Conservation (phyloP, 1,284 basidiomycete species). For the Rhodotorula mucilaginosa region DNA sequence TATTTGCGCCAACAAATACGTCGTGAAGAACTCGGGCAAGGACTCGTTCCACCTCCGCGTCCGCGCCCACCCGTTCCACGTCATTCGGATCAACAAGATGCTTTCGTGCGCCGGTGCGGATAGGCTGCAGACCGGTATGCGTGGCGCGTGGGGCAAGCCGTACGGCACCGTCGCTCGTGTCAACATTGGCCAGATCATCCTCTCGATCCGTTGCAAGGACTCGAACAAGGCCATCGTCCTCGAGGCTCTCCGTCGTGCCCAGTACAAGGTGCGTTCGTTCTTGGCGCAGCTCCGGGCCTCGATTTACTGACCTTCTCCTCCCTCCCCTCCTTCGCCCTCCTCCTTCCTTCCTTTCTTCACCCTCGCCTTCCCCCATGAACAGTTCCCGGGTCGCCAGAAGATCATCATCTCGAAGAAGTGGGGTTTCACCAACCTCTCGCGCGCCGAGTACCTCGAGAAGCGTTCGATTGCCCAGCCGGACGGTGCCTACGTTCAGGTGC, state of each 20-base stretch:
- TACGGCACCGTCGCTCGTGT: slow-evolving; percentile 90
- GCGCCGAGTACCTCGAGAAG: slow-evolving; percentile 70
- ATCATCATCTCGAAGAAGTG: slow-evolving; percentile 72
- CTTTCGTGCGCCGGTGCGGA: slow-evolving; percentile 98
- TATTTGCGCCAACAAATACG: slow-evolving; percentile 99
- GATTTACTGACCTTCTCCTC: no score
- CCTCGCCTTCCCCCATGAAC: not conserved
- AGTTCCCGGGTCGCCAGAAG: slow-evolving; percentile 98
- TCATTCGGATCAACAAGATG: slow-evolving; percentile 99
- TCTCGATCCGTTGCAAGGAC: slow-evolving; percentile 93
- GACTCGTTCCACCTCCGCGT: slow-evolving; percentile 98
- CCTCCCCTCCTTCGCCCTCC: not conserved
- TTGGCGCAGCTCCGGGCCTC: no score
- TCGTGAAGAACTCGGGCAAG: slow-evolving; percentile 96
- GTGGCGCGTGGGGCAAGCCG: slow-evolving; percentile 99
- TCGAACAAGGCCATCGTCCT: slow-evolving; percentile 81
- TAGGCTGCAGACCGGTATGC: slow-evolving; percentile 98
- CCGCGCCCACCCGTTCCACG: slow-evolving; percentile 97
- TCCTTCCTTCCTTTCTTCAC: no score
- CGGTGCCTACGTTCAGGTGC: slow-evolving; percentile 66
- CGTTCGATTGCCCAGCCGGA: slow-evolving; percentile 56
- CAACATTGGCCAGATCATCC: slow-evolving; percentile 95
- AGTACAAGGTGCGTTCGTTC: slow-evolving; percentile 67
- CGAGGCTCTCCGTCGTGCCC: slow-evolving; percentile 93
- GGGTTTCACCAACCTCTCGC: slow-evolving; percentile 93